Evolutionary conservation across 331 rosid species (phyloP).

Genomic region (Acacia pycnantha): DNA sequence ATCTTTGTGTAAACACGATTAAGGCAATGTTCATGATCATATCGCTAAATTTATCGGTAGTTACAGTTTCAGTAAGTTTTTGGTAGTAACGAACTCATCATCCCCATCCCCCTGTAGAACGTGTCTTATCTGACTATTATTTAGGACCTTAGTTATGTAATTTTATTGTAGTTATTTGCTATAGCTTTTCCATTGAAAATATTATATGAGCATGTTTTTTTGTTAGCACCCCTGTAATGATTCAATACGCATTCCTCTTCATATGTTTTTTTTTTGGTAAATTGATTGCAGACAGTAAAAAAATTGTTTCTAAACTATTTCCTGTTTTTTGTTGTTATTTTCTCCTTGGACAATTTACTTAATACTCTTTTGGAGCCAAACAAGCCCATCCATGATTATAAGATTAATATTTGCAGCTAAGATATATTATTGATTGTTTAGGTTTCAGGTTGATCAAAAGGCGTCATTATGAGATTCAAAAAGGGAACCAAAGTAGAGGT

Average conservation of each 20-base stretch:
- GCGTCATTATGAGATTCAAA: constrained; percentile 56
- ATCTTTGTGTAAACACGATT: neutral
- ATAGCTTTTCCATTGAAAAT: neutral
- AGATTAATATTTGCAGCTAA: neutral
- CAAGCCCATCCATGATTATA: neutral
- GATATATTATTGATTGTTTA: constrained; percentile 29
- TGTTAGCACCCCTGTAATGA: neutral
- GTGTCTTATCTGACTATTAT: neutral
- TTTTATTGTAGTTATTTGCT: neutral
- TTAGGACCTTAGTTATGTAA: neutral
- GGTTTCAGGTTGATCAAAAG: constrained; percentile 31
- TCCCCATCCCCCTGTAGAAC: too few relatives aligned
- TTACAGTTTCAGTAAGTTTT: neutral
- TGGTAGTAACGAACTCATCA: neutral
- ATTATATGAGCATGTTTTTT: neutral
- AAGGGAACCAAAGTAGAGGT: constrained; percentile 81
- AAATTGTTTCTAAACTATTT: neutral
- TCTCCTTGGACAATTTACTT: neutral
- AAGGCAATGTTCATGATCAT: neutral
- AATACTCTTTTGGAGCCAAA: neutral
- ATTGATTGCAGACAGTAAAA: neutral
- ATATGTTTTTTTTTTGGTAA: neutral
- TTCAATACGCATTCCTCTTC: neutral
- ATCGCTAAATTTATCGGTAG: neutral
- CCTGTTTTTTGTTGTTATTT: neutral